Evolutionary conservation across 495 filamentous ascomycete genomes (phyloP), one percentile per base, ranked within the genome.

Genomic region (Podospora pseudopauciseta): DNA sequence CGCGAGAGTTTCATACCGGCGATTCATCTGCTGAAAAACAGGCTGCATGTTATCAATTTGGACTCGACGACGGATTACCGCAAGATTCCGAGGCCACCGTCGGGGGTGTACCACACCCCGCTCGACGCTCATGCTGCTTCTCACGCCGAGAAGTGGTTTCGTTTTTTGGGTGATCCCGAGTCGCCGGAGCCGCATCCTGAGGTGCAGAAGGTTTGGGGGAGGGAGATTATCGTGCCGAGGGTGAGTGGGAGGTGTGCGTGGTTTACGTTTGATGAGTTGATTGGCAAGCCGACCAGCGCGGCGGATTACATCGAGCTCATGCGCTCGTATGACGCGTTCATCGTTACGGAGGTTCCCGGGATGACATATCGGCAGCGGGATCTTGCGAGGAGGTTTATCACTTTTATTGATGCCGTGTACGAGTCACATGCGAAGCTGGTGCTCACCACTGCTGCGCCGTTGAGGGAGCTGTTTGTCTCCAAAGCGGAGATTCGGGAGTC

Each of bases 21-120:
- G 72, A 99, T 99, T 77, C 91, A 91, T 66, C 89, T 99, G 11
- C 86, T 99, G 44, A 92, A 97, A 73, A 86, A 83, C 64, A 86
- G 88, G 6, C 86, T 99, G 28, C 86, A 89, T 57, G 92, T 99
- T 60, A 90, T 99, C 73, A 97, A 97, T 79, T 86, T 99, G 60
- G 90, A 98, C 81, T 97, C 93, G 2, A 88, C 90, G 16, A 99
- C 94, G 18, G 95, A 99, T 80, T 99, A 99, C 81, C 91, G 95
- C 68, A 97, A 97, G 78, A 93, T 99, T 69, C 93, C 94, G 20
- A 89, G 94, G 3, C 96, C 96, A 16, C 91, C 93, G 0, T 94
- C 93, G 9, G 94, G 91, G 28, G 95, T 98, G 60, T 99, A 98
- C 79, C 89, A 96, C 80, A 77, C 80, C 49, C 92, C 92, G 2